Evolutionary conservation across 1,139 yeast genomes (phyloP).

Genomic region (Hyphopichia khmerensis): DNA sequence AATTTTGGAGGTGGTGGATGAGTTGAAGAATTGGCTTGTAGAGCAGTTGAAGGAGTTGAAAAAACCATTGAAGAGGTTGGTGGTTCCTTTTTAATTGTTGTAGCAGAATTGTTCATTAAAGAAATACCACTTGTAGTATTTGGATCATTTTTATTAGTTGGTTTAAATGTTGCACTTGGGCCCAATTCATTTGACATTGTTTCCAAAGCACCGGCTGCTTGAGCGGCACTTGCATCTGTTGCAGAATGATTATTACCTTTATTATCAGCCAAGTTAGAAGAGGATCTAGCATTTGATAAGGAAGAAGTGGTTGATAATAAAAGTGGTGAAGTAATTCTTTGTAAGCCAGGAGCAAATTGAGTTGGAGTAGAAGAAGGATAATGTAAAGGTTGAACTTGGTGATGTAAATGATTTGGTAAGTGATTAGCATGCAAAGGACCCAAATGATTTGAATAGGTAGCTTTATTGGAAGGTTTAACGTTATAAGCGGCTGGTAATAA

Average conservation of each 20-base stretch:
- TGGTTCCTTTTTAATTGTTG: constrained; percentile 14
- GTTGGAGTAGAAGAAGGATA: constrained; percentile 71
- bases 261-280: constrained; percentile 9
- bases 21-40: constrained; percentile 14
- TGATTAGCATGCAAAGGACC: constrained; percentile 10
- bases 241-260: constrained; percentile 8
- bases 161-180: constrained; percentile 44
- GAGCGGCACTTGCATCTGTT: constrained; percentile 21
- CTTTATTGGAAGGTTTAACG: background rate
- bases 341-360: constrained; percentile 65
- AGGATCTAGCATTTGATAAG: constrained; percentile 35
- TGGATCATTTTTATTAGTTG: background rate
- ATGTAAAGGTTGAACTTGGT: constrained; percentile 56
- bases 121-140: constrained; percentile 18
- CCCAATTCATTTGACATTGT: constrained; percentile 50
- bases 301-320: constrained; percentile 48
- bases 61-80: constrained; percentile 12
- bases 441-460: background rate
- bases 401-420: constrained; percentile 31
- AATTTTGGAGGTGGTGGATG: constrained; percentile 24
- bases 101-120: constrained; percentile 23
- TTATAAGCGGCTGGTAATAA: constrained; percentile 25
- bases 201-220: constrained; percentile 65
- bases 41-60: constrained; percentile 38
- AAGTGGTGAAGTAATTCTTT: constrained; percentile 63